Evolutionary conservation across 257 asterid species (phyloP).

Genomic region (Galeopsis tetrahit): DNA sequence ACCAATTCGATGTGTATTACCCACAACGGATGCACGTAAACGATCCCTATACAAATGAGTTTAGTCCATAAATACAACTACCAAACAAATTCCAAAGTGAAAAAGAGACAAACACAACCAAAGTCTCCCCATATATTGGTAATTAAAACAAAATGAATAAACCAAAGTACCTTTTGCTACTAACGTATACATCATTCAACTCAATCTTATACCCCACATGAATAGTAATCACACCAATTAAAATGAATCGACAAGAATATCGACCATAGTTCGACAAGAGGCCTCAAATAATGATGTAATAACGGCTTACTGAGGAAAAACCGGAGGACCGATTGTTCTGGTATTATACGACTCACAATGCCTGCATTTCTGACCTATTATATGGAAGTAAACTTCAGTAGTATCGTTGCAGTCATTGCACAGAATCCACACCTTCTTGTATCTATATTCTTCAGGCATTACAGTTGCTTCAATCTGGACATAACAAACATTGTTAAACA

Average conservation of each 20-base stretch:
- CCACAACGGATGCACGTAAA: too few species aligned
- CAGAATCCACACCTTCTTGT: conserved; percentile 94
- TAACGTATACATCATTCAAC: conserved; percentile 31
- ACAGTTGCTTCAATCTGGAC: conserved; percentile 77
- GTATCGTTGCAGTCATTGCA: conserved; percentile 96
- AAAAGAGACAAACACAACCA: too few species aligned
- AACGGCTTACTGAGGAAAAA: conserved; percentile 63
- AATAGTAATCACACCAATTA: conserved; percentile 3
- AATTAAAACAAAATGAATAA: conserved; percentile 5
- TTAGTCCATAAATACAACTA: too few species aligned
- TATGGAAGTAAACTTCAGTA: conserved; percentile 86
- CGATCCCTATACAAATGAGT: too few species aligned
- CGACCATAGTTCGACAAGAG: conserved; percentile 5
- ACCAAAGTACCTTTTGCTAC: conserved; percentile 27
- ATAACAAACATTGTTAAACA: conserved; percentile 2
- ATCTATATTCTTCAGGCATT: conserved; percentile 86
- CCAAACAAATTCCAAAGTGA: too few species aligned
- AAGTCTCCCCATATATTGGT: neutral
- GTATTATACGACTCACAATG: conserved; percentile 92
- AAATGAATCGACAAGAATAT: conserved; percentile 10
- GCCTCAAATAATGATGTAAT: conserved; percentile 22
- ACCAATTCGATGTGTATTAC: too few species aligned
- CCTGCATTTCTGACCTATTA: conserved; percentile 89
- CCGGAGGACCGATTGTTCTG: conserved; percentile 81
- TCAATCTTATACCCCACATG: conserved; percentile 18